Base-by-base conservation (phyloP, 2,329 filamentous ascomycete species). In the Phoma sp. region DNA sequence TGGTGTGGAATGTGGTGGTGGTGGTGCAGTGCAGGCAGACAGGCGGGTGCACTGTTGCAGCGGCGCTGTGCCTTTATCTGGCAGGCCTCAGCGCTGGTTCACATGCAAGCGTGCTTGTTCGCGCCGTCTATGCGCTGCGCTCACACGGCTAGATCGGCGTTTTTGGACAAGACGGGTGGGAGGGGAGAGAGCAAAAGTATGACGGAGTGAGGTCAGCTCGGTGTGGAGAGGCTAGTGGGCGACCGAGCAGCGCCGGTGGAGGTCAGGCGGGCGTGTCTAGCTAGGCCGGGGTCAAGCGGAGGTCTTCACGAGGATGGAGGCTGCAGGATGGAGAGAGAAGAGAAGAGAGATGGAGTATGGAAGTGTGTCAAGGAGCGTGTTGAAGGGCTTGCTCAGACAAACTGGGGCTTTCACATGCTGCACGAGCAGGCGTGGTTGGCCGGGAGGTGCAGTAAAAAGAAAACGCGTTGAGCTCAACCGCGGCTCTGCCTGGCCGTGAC, bases 401-500 rank as follows among this genome's bases (percentile, higher is more conserved):
- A 39, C 36, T n/a, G 12, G 12, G 35, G 41, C 43, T 52, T 41
- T 52, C 50, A 52, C 50, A 46, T 52, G 50, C 43, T 46, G 40
- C 48, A 51, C 32, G 40, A 39, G 40, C 32, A 21, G 17, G 31
- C n/a, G 15, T 22, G 39, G 25, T 37, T 6, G 36, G 46, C 38
- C 48, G 43, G 41, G 37, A 27, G 24, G 40, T 40, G 43, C 38
- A 47, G 35, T 9, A 29, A 15, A 21, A 29, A 12, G 4, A 13
- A 10, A 31, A 38, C 38, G 51, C 44, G 38, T 54, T 54, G 51
- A 40, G 39, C 44, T 54, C 43, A 43, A 39, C 48, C 45, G 47
- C 62, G 63, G 60, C 55, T 55, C 55, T 57, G 10, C 10, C 29
- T 13, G 12, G 29, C 29, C 27, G 6, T 33, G 33, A 51, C 50